Percentiles rank a stretch among this genome's conserved stretches.
Evolutionary conservation across 1,284 basidiomycete species (phyloP).

Genomic region (Cutaneotrichosporon sp.): DNA sequence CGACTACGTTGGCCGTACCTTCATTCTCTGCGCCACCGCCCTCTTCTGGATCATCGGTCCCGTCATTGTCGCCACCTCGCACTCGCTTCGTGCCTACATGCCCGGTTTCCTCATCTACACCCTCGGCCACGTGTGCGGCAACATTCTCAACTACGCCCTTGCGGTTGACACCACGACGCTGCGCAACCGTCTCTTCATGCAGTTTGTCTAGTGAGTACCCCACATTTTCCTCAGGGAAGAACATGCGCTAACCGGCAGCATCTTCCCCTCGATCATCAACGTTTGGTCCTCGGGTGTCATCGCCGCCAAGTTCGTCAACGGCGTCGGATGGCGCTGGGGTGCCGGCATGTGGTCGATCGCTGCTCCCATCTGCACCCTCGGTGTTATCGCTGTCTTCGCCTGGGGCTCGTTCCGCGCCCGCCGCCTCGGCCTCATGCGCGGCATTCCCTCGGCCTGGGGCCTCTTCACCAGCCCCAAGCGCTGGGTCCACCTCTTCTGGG

Average conservation of each 20-base stretch:
- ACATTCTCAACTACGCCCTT: slow-evolving; percentile 50
- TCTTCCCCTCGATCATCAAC: slow-evolving; percentile 31
- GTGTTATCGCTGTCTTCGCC: slow-evolving; percentile 44
- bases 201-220: slow-evolving; percentile 39
- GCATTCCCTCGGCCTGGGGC: slow-evolving; percentile 40
- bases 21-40: slow-evolving; percentile 48
- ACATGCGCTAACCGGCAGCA: neutral
- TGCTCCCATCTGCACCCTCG: slow-evolving; percentile 48
- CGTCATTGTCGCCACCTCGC: slow-evolving; percentile 48
- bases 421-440: slow-evolving; percentile 36
- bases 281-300: slow-evolving; percentile 24
- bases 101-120: slow-evolving; percentile 50
- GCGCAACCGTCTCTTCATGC: slow-evolving; percentile 54
- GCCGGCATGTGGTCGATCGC: slow-evolving; percentile 56
- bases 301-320: slow-evolving; percentile 11
- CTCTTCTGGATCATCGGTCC: slow-evolving; percentile 53
- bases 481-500: slow-evolving; percentile 52
- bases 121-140: slow-evolving; percentile 25
- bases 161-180: slow-evolving; percentile 54
- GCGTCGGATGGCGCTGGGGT: slow-evolving; percentile 54
- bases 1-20: slow-evolving; percentile 53
- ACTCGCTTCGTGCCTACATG: slow-evolving; percentile 43
- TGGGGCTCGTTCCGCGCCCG: slow-evolving; percentile 39
- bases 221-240: neutral
- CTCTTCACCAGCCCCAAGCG: slow-evolving; percentile 12